Base-by-base conservation (phyloP, 352 stramenopile species). In the Phytophthora tubulina region DNA sequence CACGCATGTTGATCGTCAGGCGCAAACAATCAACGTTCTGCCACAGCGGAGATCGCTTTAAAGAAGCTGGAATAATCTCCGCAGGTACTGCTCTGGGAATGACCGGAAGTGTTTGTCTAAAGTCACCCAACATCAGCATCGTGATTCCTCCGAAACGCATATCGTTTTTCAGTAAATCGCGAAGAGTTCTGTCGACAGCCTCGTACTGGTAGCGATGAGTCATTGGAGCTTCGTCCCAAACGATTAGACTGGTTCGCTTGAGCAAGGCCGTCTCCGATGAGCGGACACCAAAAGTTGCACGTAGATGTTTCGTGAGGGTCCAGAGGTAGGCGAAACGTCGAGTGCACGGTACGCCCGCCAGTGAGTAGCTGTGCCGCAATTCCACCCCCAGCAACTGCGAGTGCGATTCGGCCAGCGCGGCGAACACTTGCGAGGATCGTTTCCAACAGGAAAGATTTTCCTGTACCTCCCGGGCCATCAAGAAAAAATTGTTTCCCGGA, bases 181-280 rank as follows among this genome's bases (percentile, higher is more conserved):
- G 45, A 38, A 70, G 30, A 0, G 63, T 70, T 3, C 13, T 30
- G 46, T 54, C 44, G 0, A 63, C 8, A 4, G 53, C 53, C 15
- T 70, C 52, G 27, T 53, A 59, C 9, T 58, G 42, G 10, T 58
- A 58, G 0, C 62, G 42, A 15, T 59, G 36, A 1, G 44, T 63
- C 52, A 58, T 70, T 0, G 14, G 63, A 21, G 45, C 63, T 53
- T 55, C 32, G 35, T 57, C 41, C 51, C 61, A 69, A 13, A 62
- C 44, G 31, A 56, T 53, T 2, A 61, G 9, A 33, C 10, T 64
- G 17, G 59, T 35, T 7, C 4, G 10, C 8, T 58, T 67, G 7
- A 67, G 59, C 27, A 67, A 58, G 1, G 46, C 46, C 2, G n/a
- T 48, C 0, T 67, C 48, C 27, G 15, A 45, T 13, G 46, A 62